Conservation (phyloP, 192 early-diverging fungal genomes). For the Backusella psychrophila region DNA sequence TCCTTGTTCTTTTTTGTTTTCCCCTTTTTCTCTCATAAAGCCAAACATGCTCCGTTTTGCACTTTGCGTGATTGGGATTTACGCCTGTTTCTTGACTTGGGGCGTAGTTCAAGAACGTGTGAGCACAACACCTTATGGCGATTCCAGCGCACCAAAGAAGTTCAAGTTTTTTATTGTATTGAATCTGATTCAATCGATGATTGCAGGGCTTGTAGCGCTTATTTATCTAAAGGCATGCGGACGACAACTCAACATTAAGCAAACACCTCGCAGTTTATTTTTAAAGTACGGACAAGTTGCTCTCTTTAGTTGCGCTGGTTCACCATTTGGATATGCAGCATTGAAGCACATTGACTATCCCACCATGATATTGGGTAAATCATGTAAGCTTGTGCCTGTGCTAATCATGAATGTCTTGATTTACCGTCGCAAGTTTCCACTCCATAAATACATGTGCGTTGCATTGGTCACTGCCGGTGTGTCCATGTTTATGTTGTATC, state of each 20-base stretch:
- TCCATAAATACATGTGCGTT: slow-evolving; percentile 88
- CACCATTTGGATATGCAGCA: slow-evolving; percentile 92
- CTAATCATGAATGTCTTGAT: slow-evolving; percentile 94
- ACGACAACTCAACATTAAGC: slow-evolving; percentile 38
- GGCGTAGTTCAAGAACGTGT: slow-evolving; percentile 93
- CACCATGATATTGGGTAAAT: slow-evolving; percentile 95
- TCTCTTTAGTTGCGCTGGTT: slow-evolving; percentile 68
- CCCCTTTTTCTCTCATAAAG: neutral
- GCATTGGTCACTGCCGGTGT: slow-evolving; percentile 87
- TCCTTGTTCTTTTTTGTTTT: neutral
- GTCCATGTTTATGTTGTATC: slow-evolving; percentile 90
- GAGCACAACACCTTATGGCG: slow-evolving; percentile 75
- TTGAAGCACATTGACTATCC: slow-evolving; percentile 96
- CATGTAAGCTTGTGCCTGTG: slow-evolving; percentile 95
- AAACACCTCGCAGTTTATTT: slow-evolving; percentile 33
- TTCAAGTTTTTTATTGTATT: slow-evolving; percentile 94
- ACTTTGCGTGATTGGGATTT: slow-evolving; percentile 69
- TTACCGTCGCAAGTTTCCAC: slow-evolving; percentile 83
- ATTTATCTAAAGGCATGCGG: slow-evolving; percentile 66
- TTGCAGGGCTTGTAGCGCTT: slow-evolving; percentile 71
- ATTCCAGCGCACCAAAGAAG: slow-evolving; percentile 26
- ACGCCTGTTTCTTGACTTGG: slow-evolving; percentile 96
- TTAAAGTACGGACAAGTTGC: slow-evolving; percentile 76
- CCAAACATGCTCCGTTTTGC: slow-evolving; percentile 46
- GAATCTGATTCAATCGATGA: slow-evolving; percentile 81